Percentiles rank a stretch among this genome's conserved stretches.
phyloP scores from a whole-genome alignment of 768 basidiomycete genomes.

The Artomyces pyxidatus region DNA sequence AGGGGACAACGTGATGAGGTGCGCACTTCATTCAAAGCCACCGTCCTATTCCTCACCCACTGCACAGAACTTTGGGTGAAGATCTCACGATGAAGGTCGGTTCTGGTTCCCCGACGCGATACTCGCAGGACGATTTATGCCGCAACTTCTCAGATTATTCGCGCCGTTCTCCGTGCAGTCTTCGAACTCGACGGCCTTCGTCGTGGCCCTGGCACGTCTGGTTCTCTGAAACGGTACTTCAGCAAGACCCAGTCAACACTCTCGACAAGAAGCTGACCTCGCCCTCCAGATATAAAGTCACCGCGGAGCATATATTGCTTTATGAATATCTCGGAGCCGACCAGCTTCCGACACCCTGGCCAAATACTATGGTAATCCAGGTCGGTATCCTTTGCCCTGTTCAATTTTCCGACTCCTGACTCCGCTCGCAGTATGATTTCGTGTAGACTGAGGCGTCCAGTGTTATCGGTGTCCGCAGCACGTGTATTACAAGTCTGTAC shows the following conservation, averaged over 20 bases:
- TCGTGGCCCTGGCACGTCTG: constrained; percentile 64
- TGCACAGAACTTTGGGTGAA: constrained; percentile 34
- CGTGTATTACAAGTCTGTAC: too few relatives aligned
- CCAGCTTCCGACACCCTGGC: constrained; percentile 52
- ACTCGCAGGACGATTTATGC: background rate
- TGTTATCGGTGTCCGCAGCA: too few relatives aligned
- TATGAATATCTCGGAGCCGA: constrained; percentile 48
- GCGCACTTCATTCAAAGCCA: too few relatives aligned
- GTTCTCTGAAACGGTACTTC: constrained; percentile 45
- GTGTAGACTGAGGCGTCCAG: too few relatives aligned
- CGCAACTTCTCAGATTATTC: constrained; percentile 35
- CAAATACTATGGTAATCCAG: constrained; percentile 54
- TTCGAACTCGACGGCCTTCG: constrained; percentile 49
- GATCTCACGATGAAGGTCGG: constrained; percentile 47
- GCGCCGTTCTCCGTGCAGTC: constrained; percentile 56
- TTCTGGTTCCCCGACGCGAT: background rate
- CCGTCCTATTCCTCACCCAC: constrained; percentile 21
- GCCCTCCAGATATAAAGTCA: constrained; percentile 42
- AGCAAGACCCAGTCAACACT: too few relatives aligned
- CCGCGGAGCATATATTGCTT: constrained; percentile 36
- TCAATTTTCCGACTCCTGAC: too few relatives aligned
- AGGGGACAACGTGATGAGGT: constrained; percentile 41
- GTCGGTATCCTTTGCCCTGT: constrained; percentile 31
- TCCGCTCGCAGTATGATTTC: too few relatives aligned
- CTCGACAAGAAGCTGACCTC: background rate